Percentiles rank a stretch among this genome's conserved stretches.
phyloP scores from a whole-genome alignment of 2,329 filamentous ascomycete species.

The Trichoderma sp. region DNA sequence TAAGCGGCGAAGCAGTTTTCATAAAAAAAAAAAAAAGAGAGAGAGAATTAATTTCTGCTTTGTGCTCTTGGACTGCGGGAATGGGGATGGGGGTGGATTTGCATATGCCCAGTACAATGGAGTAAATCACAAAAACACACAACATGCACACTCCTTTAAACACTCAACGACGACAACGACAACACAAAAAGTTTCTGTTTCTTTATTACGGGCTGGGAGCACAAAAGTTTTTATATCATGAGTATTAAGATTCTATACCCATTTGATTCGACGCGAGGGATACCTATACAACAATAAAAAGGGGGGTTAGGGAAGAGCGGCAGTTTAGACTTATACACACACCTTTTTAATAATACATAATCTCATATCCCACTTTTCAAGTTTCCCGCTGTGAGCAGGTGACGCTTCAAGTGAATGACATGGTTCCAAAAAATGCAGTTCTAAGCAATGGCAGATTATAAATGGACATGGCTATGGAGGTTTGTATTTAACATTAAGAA shows the following conservation, averaged over 20 bases:
- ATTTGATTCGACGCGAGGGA: constrained; percentile 7
- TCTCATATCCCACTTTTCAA: not conserved
- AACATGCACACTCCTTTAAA: not conserved
- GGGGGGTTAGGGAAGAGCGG: not conserved
- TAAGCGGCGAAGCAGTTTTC: not conserved
- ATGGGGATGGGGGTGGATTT: too few relatives aligned
- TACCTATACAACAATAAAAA: not conserved
- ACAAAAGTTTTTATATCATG: constrained; percentile 14
- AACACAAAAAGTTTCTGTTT: not conserved
- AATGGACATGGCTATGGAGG: too few relatives aligned
- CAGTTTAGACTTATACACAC: not conserved
- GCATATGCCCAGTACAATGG: not conserved
- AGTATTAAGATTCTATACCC: constrained; percentile 17
- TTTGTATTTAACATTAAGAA: too few relatives aligned
- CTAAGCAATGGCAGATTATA: not conserved
- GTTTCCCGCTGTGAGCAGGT: not conserved
- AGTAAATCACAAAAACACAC: not conserved
- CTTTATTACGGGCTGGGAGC: not conserved
- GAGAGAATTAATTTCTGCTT: not conserved
- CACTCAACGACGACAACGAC: not conserved
- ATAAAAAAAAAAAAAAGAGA: not conserved
- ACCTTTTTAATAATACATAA: not conserved
- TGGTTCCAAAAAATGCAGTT: not conserved
- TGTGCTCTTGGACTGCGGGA: not conserved
- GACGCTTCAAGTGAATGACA: not conserved